Evolutionary conservation across 129 eudicot species (phyloP).

Genomic region (Artemisia argyi): DNA sequence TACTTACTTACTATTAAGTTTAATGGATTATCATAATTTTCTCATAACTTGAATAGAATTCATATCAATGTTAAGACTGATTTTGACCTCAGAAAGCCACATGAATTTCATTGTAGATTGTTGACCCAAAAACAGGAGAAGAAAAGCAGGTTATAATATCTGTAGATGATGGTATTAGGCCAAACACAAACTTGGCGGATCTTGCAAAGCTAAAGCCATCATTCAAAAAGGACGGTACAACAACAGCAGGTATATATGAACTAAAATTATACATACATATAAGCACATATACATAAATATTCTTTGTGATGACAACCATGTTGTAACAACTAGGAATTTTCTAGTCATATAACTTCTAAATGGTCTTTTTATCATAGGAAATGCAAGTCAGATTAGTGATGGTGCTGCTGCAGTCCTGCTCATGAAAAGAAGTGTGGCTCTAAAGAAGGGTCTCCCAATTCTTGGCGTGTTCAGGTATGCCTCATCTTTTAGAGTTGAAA

Average conservation of each 20-base stretch:
- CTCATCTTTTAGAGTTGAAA: not conserved
- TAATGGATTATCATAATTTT: too few species aligned
- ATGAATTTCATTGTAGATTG: slow-evolving; percentile 37
- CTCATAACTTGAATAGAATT: not conserved
- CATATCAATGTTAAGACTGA: slow-evolving; percentile 2
- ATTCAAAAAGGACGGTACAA: slow-evolving; percentile 80
- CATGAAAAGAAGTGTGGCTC: slow-evolving; percentile 92
- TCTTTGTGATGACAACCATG: too few species aligned
- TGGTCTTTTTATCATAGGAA: slow-evolving; percentile 47
- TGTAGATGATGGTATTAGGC: slow-evolving; percentile 77
- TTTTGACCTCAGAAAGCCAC: slow-evolving; percentile 20
- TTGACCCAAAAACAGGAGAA: slow-evolving; percentile 68
- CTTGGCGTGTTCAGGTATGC: slow-evolving; percentile 84
- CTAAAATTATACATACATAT: not conserved
- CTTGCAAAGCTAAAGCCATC: slow-evolving; percentile 84
- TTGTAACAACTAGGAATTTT: not conserved
- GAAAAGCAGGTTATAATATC: slow-evolving; percentile 50
- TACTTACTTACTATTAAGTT: not conserved
- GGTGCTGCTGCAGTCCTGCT: slow-evolving; percentile 98
- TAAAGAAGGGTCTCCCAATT: slow-evolving; percentile 84
- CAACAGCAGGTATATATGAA: slow-evolving; percentile 77
- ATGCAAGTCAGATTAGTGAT: slow-evolving; percentile 93
- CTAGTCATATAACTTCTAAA: not conserved
- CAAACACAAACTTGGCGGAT: slow-evolving; percentile 63
- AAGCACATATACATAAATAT: too few species aligned